phyloP scores from a whole-genome alignment of 208 protist species.

The Herpetomonas tarakana region DNA sequence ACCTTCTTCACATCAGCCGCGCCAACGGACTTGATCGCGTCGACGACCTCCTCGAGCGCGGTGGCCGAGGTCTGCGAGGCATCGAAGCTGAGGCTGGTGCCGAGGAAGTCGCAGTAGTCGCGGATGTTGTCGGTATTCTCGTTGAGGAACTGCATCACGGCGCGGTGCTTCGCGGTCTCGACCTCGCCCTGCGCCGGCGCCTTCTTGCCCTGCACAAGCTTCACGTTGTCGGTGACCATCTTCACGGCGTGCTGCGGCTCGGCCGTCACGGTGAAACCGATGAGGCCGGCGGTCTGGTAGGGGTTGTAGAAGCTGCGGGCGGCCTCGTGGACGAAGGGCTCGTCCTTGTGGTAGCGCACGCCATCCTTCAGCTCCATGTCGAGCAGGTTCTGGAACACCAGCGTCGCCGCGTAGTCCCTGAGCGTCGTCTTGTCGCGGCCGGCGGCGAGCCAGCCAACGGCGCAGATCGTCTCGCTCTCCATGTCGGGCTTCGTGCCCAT shows the following conservation, averaged over 20 bases:
- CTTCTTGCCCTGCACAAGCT: slow-evolving; percentile 43
- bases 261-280: slow-evolving; percentile 69
- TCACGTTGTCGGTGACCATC: slow-evolving; percentile 60
- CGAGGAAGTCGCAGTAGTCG: slow-evolving; percentile 88
- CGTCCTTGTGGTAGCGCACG: slow-evolving; percentile 42
- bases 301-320: slow-evolving; percentile 82
- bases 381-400: slow-evolving; percentile 65
- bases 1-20: slow-evolving; percentile 66
- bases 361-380: slow-evolving; percentile 59
- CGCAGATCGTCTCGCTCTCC: slow-evolving; percentile 78
- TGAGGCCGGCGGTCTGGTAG: slow-evolving; percentile 70
- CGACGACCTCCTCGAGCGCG: slow-evolving; percentile 52
- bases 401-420: slow-evolving; percentile 67
- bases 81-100: slow-evolving; percentile 57
- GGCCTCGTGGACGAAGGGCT: slow-evolving; percentile 34
- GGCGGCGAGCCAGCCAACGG: slow-evolving; percentile 76
- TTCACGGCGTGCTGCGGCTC: slow-evolving; percentile 52
- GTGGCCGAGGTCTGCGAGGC: slow-evolving; percentile 29
- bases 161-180: slow-evolving; percentile 59
- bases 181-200: slow-evolving; percentile 28
- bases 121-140: slow-evolving; percentile 62
- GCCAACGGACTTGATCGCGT: slow-evolving; percentile 53
- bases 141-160: slow-evolving; percentile 48
- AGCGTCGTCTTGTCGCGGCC: slow-evolving; percentile 46
- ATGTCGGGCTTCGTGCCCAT: slow-evolving; percentile 88